These are phyloP conservation scores for Hylodesmum podocarpum DNA, from an alignment of 306 rosid genomes.

Conservation along the genomic window DNA sequence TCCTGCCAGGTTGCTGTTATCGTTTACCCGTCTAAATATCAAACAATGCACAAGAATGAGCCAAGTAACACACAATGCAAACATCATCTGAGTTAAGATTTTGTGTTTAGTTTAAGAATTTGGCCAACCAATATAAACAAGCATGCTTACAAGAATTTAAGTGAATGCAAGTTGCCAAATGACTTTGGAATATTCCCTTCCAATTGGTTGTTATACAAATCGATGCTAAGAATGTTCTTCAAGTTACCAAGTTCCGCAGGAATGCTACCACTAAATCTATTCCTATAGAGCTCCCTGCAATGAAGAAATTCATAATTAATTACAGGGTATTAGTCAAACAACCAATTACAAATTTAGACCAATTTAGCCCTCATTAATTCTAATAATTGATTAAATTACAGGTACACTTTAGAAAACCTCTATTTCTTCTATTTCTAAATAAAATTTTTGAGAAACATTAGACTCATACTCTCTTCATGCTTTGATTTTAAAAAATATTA, in stretches of 20 bases:
- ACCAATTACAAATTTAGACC: too few relatives aligned
- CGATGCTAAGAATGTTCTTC: slow-evolving; percentile 66
- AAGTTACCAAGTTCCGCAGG: slow-evolving; percentile 65
- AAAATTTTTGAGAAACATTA: too few relatives aligned
- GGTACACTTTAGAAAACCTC: too few relatives aligned
- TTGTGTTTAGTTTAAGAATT: not conserved
- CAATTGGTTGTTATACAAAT: slow-evolving; percentile 67
- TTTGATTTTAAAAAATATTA: too few relatives aligned
- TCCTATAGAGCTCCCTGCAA: slow-evolving; percentile 71
- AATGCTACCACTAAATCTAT: slow-evolving; percentile 58
- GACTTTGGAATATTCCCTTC: slow-evolving; percentile 69
- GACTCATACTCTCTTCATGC: too few relatives aligned
- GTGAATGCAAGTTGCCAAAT: slow-evolving; percentile 66
- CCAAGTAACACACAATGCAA: not conserved
- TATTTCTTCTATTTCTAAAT: too few relatives aligned
- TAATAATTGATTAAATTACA: too few relatives aligned
- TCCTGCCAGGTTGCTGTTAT: slow-evolving; percentile 55
- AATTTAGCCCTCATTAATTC: too few relatives aligned
- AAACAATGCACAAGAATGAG: not conserved
- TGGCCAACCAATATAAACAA: not conserved
- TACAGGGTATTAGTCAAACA: not conserved
- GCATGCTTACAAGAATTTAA: slow-evolving; percentile 76
- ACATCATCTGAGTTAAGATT: not conserved
- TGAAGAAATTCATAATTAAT: not conserved
- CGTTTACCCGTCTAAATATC: too few relatives aligned